These are phyloP conservation scores for Diatrype stigma DNA, from an alignment of 2,329 filamentous ascomycete genomes.

Conservation along the genomic window DNA sequence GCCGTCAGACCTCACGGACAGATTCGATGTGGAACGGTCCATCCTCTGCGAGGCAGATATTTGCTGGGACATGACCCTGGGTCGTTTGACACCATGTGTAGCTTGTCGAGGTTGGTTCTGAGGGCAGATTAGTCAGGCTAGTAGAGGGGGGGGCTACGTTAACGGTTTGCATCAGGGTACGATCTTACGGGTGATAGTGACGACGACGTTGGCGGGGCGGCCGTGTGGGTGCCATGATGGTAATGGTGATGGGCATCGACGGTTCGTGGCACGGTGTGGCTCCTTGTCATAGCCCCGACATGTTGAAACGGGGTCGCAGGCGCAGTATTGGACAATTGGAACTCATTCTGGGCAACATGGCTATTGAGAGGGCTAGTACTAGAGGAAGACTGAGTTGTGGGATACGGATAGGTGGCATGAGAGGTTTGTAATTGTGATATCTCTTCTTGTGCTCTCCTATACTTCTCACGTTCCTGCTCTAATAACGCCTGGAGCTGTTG, in stretches of 20 bases:
- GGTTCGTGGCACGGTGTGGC: slow-evolving; percentile 26
- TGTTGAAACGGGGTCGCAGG: slow-evolving; percentile 16
- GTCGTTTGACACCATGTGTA: slow-evolving; percentile 27
- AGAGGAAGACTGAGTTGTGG: slow-evolving; percentile 15
- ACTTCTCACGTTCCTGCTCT: slow-evolving; percentile 20
- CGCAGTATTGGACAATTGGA: slow-evolving; percentile 22
- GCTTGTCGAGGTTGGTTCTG: slow-evolving; percentile 21
- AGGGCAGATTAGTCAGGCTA: slow-evolving; percentile 16
- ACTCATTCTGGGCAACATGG: slow-evolving; percentile 22
- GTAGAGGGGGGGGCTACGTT: slow-evolving; percentile 6
- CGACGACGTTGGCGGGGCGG: slow-evolving; percentile 4
- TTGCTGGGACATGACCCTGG: slow-evolving; percentile 32
- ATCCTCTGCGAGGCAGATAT: slow-evolving; percentile 33
- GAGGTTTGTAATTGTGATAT: slow-evolving; percentile 22
- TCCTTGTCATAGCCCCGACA: slow-evolving; percentile 21
- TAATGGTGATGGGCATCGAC: slow-evolving; percentile 18
- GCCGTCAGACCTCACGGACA: slow-evolving; percentile 34
- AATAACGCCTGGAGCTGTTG: slow-evolving; percentile 21
- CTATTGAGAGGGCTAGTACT: slow-evolving; percentile 17
- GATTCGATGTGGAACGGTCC: slow-evolving; percentile 40
- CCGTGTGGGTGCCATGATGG: slow-evolving; percentile 11
- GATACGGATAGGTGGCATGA: slow-evolving; percentile 15
- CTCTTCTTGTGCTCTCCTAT: slow-evolving; percentile 18
- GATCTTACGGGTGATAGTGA: slow-evolving; percentile 26
- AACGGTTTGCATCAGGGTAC: slow-evolving; percentile 8